Conservation (phyloP, 306 rosid genomes). For the Oemleria cerasiformis region DNA sequence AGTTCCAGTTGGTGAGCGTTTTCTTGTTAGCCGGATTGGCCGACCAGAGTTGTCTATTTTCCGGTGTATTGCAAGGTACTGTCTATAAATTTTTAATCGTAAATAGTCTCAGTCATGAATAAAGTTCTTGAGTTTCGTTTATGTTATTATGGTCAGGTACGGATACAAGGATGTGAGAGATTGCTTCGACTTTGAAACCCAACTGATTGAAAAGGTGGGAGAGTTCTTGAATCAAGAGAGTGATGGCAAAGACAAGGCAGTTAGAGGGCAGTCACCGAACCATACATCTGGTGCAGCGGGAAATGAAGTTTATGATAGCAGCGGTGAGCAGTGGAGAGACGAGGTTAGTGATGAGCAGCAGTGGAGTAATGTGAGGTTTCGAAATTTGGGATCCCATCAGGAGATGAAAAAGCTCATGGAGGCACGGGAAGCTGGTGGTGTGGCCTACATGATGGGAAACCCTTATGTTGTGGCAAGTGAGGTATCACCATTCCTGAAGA, state of each 20-base stretch:
- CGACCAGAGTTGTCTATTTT: slow-evolving; percentile 3
- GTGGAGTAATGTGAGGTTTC: not conserved
- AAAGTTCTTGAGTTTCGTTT: not conserved
- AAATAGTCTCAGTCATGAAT: not conserved
- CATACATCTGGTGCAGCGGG: not conserved
- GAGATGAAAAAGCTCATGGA: slow-evolving; percentile 14
- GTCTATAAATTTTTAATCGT: not conserved
- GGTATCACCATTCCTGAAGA: slow-evolving; percentile 17
- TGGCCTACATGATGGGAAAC: slow-evolving; percentile 25
- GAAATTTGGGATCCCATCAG: not conserved
- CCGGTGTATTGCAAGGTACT: slow-evolving; percentile 22
- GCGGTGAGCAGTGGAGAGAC: not conserved
- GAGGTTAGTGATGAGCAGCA: not conserved
- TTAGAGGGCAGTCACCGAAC: slow-evolving; percentile 1
- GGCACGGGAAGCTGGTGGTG: slow-evolving; percentile 19
- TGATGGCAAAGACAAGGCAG: not conserved
- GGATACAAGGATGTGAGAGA: slow-evolving; percentile 26
- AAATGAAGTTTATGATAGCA: not conserved
- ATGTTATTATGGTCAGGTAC: slow-evolving; percentile 8
- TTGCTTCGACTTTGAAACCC: slow-evolving; percentile 14
- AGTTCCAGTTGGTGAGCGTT: slow-evolving; percentile 20
- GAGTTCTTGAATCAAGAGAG: slow-evolving; percentile 23
- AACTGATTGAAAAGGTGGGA: slow-evolving; percentile 14
- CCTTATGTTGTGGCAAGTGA: slow-evolving; percentile 17
- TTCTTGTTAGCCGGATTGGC: slow-evolving; percentile 17